Conservation (phyloP, 129 eudicot genomes). For the Flaveria ramosissima region DNA sequence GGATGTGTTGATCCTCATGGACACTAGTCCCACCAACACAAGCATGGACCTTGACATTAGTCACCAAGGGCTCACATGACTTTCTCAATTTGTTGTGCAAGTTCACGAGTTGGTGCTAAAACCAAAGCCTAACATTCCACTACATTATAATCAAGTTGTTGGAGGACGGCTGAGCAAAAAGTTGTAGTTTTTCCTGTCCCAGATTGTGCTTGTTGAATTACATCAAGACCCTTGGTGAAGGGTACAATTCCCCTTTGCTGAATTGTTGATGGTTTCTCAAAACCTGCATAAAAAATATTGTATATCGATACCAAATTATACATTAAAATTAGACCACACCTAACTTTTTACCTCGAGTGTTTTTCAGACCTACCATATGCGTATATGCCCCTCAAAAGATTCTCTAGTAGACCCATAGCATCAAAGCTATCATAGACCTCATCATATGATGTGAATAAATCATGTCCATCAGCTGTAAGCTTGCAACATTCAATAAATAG, state of each 20-base stretch:
- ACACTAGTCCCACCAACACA: constrained; percentile 90
- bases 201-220: constrained; percentile 85
- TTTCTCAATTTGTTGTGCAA: constrained; percentile 72
- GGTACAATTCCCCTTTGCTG: constrained; percentile 91
- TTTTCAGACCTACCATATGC: constrained; percentile 56
- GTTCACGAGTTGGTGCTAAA: constrained; percentile 81
- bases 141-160: constrained; percentile 62
- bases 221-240: constrained; percentile 82
- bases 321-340: neutral
- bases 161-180: constrained; percentile 78
- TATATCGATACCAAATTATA: neutral
- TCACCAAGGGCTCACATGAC: constrained; percentile 77
- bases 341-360: neutral
- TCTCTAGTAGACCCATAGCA: constrained; percentile 77
- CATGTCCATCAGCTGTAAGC: constrained; percentile 61
- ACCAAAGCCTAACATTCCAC: constrained; percentile 81
- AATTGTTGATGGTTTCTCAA: constrained; percentile 87
- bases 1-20: constrained; percentile 75
- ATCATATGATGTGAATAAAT: constrained; percentile 70
- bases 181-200: constrained; percentile 88
- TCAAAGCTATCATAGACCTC: constrained; percentile 77
- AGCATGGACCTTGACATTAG: constrained; percentile 81
- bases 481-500: constrained; percentile 31
- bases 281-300: constrained; percentile 46
- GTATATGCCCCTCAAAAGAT: constrained; percentile 83